Conservation (phyloP, 305 asterid genomes). For the Coffea humblotiana region DNA sequence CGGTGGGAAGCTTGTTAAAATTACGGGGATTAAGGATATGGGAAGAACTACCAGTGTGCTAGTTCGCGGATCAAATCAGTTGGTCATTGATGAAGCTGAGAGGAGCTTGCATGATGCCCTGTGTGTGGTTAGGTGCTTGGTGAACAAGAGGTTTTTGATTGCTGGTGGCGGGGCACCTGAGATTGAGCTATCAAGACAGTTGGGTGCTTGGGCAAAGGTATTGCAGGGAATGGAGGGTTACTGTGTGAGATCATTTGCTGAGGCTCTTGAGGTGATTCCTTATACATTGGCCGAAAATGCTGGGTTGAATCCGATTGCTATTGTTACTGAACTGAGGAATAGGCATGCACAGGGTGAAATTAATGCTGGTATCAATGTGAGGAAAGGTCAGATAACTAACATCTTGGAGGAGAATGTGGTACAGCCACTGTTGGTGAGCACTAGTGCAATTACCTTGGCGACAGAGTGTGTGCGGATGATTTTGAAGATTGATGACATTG, state of each 20-base stretch:
- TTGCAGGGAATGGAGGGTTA: conserved; percentile 96
- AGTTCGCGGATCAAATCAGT: conserved; percentile 87
- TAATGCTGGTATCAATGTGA: conserved; percentile 93
- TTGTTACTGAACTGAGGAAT: conserved; percentile 94
- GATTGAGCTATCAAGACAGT: conserved; percentile 92
- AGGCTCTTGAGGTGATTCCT: conserved; percentile 95
- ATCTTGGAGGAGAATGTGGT: conserved; percentile 96
- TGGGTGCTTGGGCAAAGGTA: conserved; percentile 97
- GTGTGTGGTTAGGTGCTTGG: conserved; percentile 96
- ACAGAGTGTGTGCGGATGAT: conserved; percentile 97
- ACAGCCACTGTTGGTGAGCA: conserved; percentile 96
- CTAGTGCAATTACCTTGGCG: conserved; percentile 87
- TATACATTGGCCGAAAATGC: conserved; percentile 98
- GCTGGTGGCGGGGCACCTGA: conserved; percentile 99
- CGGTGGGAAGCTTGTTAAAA: conserved; percentile 93
- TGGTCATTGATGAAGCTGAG: conserved; percentile 97
- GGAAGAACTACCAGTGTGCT: conserved; percentile 90
- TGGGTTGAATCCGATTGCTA: conserved; percentile 88
- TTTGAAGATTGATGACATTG: conserved; percentile 95
- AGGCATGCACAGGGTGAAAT: conserved; percentile 96
- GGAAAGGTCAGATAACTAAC: conserved; percentile 98
- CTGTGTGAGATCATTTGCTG: conserved; percentile 90
- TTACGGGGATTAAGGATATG: conserved; percentile 91
- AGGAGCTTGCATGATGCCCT: conserved; percentile 96
- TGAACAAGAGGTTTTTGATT: conserved; percentile 85